These are phyloP conservation scores for Didymella lethalis DNA, from an alignment of 2,329 filamentous ascomycete species.

Conservation along the genomic window DNA sequence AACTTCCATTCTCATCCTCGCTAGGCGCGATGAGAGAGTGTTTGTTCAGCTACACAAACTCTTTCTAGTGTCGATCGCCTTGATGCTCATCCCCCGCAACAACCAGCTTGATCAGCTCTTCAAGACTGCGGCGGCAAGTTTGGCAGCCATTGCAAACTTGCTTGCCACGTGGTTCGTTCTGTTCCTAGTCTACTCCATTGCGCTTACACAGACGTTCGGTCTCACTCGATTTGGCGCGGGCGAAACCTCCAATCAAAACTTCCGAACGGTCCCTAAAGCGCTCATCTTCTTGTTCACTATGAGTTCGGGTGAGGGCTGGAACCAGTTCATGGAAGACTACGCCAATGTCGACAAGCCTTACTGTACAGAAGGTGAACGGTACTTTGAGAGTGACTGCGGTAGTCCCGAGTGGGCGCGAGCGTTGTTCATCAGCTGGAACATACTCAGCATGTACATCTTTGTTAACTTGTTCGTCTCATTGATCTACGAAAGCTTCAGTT, in stretches of 20 bases:
- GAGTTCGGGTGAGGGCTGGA: conserved; percentile 96
- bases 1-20: conserved; percentile 80
- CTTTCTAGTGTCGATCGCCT: conserved; percentile 87
- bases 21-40: conserved; percentile 61
- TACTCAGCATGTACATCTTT: conserved; percentile 99
- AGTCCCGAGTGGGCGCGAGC: conserved; percentile 86
- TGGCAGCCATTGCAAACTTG: conserved; percentile 88
- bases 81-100: conserved; percentile 93
- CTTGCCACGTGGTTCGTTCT: conserved; percentile 97
- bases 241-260: conserved; percentile 83
- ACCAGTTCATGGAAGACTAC: conserved; percentile 95
- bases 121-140: conserved; percentile 95
- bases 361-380: conserved; percentile 75
- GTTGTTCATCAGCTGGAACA: conserved; percentile 96
- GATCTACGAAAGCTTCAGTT: conserved; percentile 99
- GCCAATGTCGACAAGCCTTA: conserved; percentile 79
- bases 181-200: conserved; percentile 95
- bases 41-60: conserved; percentile 90
- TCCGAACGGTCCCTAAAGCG: conserved; percentile 91
- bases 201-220: conserved; percentile 93
- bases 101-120: conserved; percentile 97
- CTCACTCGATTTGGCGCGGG: conserved; percentile 83
- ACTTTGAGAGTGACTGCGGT: conserved; percentile 91
- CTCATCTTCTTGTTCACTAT: conserved; percentile 92
- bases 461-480: conserved; percentile 97